phyloP scores from a whole-genome alignment of 305 asterid genomes.

The Fraxinus latifolia region DNA sequence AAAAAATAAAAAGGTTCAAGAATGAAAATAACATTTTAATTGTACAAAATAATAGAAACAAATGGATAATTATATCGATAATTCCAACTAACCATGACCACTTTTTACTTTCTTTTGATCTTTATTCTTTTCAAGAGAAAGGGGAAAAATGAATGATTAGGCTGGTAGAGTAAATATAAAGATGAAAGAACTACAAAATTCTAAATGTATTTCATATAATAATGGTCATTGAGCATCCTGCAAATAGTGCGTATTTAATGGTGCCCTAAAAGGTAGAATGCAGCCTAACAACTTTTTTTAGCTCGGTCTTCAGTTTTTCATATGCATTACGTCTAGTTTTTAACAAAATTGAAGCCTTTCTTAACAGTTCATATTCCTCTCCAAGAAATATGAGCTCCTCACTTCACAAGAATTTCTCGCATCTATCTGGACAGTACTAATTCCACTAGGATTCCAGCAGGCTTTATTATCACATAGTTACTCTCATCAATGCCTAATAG shows the following conservation, averaged over 20 bases:
- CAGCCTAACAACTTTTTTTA: background rate
- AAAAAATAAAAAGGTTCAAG: background rate
- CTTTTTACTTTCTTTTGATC: background rate
- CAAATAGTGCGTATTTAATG: background rate
- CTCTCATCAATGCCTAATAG: conserved; percentile 3
- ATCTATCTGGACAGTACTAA: background rate
- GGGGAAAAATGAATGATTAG: background rate
- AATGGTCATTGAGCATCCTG: conserved; percentile 3
- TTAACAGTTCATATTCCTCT: background rate
- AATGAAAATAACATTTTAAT: background rate
- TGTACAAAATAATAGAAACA: background rate
- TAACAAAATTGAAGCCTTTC: background rate
- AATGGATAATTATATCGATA: background rate
- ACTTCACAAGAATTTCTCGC: background rate
- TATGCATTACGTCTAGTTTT: background rate
- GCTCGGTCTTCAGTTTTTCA: background rate
- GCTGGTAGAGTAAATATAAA: background rate
- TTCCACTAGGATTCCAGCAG: background rate
- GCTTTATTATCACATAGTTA: background rate
- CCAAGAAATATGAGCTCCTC: background rate
- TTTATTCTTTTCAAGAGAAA: background rate
- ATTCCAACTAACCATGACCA: background rate
- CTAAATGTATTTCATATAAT: conserved; percentile 2
- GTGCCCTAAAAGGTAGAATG: background rate
- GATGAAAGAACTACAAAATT: background rate